phyloP scores from a whole-genome alignment of 148 eudicot species.

The Selenicereus undatus region DNA sequence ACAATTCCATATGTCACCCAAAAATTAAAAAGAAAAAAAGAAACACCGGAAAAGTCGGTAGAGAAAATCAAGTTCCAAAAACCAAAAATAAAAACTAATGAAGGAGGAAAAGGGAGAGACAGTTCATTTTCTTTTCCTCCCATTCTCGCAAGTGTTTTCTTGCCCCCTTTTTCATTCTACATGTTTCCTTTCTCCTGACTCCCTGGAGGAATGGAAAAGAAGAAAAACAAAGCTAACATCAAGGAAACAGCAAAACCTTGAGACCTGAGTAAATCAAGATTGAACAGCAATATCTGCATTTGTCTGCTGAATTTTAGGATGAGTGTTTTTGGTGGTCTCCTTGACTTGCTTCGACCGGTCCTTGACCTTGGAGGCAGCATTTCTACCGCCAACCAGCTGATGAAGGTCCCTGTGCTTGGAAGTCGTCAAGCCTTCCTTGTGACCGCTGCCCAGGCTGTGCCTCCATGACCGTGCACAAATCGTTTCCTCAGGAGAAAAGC shows the following conservation, averaged over 20 bases:
- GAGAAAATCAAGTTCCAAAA: conserved; percentile 6
- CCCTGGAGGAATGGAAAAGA: background rate
- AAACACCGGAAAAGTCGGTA: conserved; percentile 14
- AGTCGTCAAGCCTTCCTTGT: conserved; percentile 35
- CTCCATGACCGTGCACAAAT: conserved; percentile 37
- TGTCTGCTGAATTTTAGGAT: conserved; percentile 39
- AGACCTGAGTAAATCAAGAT: conserved; percentile 29
- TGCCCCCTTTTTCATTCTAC: background rate
- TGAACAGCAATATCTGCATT: conserved; percentile 49
- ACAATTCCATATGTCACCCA: conserved; percentile 24
- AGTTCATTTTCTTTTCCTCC: background rate
- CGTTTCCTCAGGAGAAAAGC: conserved; percentile 46
- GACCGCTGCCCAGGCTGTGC: conserved; percentile 56
- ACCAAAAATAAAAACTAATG: background rate
- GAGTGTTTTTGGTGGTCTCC: conserved; percentile 38
- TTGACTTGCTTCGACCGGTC: conserved; percentile 40
- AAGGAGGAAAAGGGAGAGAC: background rate
- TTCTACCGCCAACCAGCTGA: conserved; percentile 6
- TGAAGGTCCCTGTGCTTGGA: conserved; percentile 40
- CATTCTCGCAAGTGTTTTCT: background rate
- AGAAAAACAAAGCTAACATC: conserved; percentile 12
- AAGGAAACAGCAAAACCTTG: conserved; percentile 18
- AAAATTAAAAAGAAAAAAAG: background rate
- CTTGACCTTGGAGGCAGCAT: conserved; percentile 20
- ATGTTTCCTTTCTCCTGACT: background rate